Conservation (phyloP, 805 yeast genomes). For the Candida loeiensis region DNA sequence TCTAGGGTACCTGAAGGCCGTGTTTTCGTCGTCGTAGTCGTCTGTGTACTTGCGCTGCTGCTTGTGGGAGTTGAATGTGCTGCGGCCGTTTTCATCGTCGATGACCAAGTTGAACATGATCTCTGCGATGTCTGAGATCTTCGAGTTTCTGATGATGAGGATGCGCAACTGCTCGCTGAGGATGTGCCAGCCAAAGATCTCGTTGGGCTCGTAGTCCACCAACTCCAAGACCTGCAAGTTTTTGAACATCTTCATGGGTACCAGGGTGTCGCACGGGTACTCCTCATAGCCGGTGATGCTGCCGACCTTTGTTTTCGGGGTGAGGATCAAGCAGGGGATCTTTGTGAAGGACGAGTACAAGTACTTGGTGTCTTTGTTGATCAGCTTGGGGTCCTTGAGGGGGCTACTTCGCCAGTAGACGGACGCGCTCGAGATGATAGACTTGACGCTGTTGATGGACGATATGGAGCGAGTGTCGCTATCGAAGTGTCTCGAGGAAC, state of each 20-base stretch:
- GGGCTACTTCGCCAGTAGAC: slow-evolving; percentile 36
- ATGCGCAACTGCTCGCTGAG: slow-evolving; percentile 53
- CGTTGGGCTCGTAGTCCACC: slow-evolving; percentile 59
- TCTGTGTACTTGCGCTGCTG: slow-evolving; percentile 17
- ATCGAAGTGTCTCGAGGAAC: slow-evolving; percentile 37
- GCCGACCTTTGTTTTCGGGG: slow-evolving; percentile 57
- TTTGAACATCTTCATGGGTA: slow-evolving; percentile 59
- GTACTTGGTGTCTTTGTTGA: slow-evolving; percentile 51
- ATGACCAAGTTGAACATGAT: slow-evolving; percentile 49
- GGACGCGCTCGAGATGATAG: slow-evolving; percentile 43
- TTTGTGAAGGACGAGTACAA: slow-evolving; percentile 62
- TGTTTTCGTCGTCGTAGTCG: slow-evolving; percentile 17
- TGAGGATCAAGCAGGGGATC: slow-evolving; percentile 58
- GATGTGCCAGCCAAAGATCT: slow-evolving; percentile 62
- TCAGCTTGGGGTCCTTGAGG: slow-evolving; percentile 41
- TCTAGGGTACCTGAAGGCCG: slow-evolving; percentile 22
- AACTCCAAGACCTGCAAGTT: slow-evolving; percentile 61
- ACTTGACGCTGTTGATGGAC: slow-evolving; percentile 56
- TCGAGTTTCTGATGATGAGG: slow-evolving; percentile 50
- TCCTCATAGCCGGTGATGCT: slow-evolving; percentile 62
- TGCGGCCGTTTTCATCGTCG: slow-evolving; percentile 48
- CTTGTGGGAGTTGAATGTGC: slow-evolving; percentile 27
- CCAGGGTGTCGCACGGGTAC: slow-evolving; percentile 67
- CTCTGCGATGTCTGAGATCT: slow-evolving; percentile 51
- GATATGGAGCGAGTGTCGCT: slow-evolving; percentile 49